Conservation (phyloP, 768 basidiomycete species). For the Russula emetica region DNA sequence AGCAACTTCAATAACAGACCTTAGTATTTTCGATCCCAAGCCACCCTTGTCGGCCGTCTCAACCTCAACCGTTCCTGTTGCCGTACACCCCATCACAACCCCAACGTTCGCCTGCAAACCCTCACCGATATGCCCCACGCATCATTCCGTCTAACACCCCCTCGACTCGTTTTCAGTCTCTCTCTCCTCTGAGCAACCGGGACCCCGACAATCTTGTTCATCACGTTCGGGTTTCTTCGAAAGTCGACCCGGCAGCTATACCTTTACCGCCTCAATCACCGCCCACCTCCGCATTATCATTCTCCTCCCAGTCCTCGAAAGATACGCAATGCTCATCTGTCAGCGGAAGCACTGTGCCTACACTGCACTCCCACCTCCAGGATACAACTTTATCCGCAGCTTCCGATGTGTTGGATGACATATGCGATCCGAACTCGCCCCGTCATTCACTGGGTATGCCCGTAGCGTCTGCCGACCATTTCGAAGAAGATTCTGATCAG, state of each 20-base stretch:
- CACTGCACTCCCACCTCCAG: conserved; percentile 43
- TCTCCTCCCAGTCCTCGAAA: conserved; percentile 62
- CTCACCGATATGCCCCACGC: conserved; percentile 40
- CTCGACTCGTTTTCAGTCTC: conserved; percentile 24
- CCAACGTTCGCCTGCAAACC: conserved; percentile 54
- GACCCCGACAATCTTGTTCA: conserved; percentile 35
- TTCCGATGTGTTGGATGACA: conserved; percentile 12
- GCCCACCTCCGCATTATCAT: conserved; percentile 63
- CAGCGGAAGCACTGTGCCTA: conserved; percentile 39
- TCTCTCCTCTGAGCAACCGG: conserved; percentile 29
- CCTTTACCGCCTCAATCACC: conserved; percentile 70
- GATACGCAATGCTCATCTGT: conserved; percentile 38
- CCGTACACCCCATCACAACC: conserved; percentile 53
- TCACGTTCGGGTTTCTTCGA: conserved; percentile 33
- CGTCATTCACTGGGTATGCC: conserved; percentile 9
- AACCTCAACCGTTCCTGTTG: conserved; percentile 13
- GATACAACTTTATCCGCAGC: conserved; percentile 5
- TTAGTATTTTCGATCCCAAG: conserved; percentile 30
- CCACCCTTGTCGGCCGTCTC: conserved; percentile 25
- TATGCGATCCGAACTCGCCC: conserved; percentile 12
- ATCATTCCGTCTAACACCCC: conserved; percentile 14
- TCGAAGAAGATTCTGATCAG: conserved; percentile 39
- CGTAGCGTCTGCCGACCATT: conserved; percentile 6
- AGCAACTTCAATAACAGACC: conserved; percentile 35
- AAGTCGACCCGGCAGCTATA: conserved; percentile 52